phyloP scores from a whole-genome alignment of 805 yeast species.

The Saturnispora zaruensis region DNA sequence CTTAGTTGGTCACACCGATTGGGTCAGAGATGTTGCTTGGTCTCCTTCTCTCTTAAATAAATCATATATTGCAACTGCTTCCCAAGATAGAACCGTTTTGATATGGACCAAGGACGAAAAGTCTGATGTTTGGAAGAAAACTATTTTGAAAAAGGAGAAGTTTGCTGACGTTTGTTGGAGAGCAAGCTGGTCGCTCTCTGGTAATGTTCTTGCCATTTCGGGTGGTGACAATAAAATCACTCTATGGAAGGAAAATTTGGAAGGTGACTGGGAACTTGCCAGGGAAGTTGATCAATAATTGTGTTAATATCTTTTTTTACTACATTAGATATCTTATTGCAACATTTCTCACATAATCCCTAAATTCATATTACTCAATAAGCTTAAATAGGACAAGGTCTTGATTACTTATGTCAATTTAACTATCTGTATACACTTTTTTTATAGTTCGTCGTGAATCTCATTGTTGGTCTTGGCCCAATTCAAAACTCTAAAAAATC shows the following conservation, averaged over 20 bases:
- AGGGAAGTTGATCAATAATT: constrained; percentile 81
- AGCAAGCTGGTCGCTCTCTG: constrained; percentile 94
- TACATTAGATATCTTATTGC: neutral
- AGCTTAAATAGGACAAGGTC: neutral
- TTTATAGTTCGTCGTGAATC: constrained; percentile 1
- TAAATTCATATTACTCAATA: neutral
- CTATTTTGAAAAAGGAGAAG: constrained; percentile 61
- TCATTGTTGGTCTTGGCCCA: neutral
- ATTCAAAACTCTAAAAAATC: constrained; percentile 2
- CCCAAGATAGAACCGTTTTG: constrained; percentile 90
- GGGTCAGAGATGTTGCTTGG: constrained; percentile 99
- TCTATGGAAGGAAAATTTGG: constrained; percentile 89
- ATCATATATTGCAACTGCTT: constrained; percentile 90
- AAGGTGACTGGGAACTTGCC: constrained; percentile 95
- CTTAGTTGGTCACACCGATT: constrained; percentile 86
- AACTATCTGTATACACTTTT: neutral
- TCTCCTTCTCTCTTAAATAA: constrained; percentile 83
- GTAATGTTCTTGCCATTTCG: constrained; percentile 88
- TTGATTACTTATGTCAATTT: neutral
- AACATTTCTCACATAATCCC: neutral
- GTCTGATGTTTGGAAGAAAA: constrained; percentile 59
- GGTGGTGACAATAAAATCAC: constrained; percentile 96
- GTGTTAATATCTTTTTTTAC: neutral
- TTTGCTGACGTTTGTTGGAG: constrained; percentile 99
- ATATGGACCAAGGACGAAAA: constrained; percentile 63